Base-by-base conservation (phyloP, 495 filamentous ascomycete genomes). In the Clohesyomyces aquaticus region DNA sequence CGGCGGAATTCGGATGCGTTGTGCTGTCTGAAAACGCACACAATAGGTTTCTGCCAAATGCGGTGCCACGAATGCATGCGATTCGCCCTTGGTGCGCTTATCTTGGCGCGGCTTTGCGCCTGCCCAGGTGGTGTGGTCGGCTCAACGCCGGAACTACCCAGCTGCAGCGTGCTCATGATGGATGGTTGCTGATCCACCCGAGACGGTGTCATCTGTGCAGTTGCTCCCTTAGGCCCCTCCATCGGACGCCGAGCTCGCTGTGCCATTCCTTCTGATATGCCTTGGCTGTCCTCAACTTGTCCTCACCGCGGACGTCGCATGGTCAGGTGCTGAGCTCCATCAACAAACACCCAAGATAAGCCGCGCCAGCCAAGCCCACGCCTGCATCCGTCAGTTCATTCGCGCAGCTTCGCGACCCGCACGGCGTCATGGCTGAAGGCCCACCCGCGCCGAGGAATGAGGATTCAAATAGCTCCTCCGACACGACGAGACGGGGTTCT, bases 201-300 rank as follows among this genome's bases (percentile, higher is more conserved):
- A 51, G 46, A 49, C 63, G 50, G 42, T 66, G 63, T 66, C 63
- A 66, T 66, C 56, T 61, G 63, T 60, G 45, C 53, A 51, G 53
- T 46, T 26, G n/a, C 60, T 42, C 60, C 50, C 38, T 26, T 50
- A 63, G 52, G 27, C 51, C 45, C 51, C 35, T 45, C 45, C 55
- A 59, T 19, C 53, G 27, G 29, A 16, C 19, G 25, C 35, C 25
- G 27, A 41, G 21, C 61, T 45, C 54, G 14, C 29, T 32, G 53
- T 47, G 8, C 32, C 25, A 21, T 46, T 32, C 22, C 29, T 25
- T n/a, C 18, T 53, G 47, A 35, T 57, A 61, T 61, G 50, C 14
- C 23, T 41, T 27, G 35, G 28, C 47, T 48, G 52, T 41, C 47
- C 25, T 59, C 38, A 21, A 43, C 28, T 8, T 19, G 19, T 43